A percentile compares a stretch with the other conserved stretches of the same genome.
Conservation (phyloP, 2,329 filamentous ascomycete genomes). For the Botryotinia narcissicola region DNA sequence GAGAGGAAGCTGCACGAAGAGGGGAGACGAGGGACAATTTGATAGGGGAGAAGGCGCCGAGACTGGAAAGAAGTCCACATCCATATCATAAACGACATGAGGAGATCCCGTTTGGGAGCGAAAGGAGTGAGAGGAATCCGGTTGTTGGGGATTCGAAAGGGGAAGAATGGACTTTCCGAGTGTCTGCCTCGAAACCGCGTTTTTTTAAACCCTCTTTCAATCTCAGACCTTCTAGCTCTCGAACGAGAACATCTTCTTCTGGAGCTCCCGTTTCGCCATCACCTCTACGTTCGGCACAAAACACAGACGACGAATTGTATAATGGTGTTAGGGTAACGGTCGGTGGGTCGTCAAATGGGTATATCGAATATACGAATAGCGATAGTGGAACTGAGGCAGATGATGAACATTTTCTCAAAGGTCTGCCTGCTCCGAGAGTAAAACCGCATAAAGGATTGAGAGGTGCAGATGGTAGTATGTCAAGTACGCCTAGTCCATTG, state of each 20-base stretch:
- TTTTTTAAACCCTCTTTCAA: background rate
- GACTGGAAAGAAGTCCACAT: constrained; percentile 57
- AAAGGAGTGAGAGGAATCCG: constrained; percentile 4
- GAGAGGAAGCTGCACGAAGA: constrained; percentile 21
- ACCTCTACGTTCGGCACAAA: constrained; percentile 33
- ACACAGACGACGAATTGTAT: constrained; percentile 38
- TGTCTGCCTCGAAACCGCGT: background rate
- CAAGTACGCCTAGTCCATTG: constrained; percentile 55
- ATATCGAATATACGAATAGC: constrained; percentile 55
- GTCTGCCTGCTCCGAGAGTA: constrained; percentile 74
- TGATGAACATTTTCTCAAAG: constrained; percentile 85
- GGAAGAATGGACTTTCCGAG: background rate
- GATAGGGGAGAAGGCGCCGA: background rate
- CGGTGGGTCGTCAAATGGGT: constrained; percentile 19
- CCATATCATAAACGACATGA: constrained; percentile 61
- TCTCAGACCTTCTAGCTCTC: background rate
- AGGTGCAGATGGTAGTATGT: constrained; percentile 54
- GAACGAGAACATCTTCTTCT: background rate
- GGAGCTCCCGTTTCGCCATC: constrained; percentile 28
- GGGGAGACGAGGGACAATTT: background rate
- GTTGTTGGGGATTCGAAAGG: background rate
- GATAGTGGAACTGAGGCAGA: constrained; percentile 95
- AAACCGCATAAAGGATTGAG: constrained; percentile 76
- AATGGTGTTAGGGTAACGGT: constrained; percentile 24
- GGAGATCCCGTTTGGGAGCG: constrained; percentile 50